phyloP scores from a whole-genome alignment of 768 basidiomycete genomes.

The Cyclocybe cylindracea region DNA sequence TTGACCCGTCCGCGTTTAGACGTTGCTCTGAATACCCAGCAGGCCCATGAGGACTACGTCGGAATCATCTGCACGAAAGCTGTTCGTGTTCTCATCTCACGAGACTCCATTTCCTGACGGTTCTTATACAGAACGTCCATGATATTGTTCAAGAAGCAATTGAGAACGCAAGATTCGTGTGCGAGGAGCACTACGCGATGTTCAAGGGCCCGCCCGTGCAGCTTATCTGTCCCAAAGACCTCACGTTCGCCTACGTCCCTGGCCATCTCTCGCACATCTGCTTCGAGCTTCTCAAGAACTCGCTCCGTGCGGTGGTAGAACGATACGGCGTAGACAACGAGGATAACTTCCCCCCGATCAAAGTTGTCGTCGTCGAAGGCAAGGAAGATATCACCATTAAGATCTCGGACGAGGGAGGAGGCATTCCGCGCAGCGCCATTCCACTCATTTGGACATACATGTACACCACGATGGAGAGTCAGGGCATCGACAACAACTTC shows the following conservation, averaged over 20 bases:
- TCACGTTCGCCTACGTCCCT: slow-evolving; percentile 93
- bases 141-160: slow-evolving; percentile 99
- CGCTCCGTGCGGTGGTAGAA: slow-evolving; percentile 94
- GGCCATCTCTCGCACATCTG: slow-evolving; percentile 96
- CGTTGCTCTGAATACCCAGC: slow-evolving; percentile 90
- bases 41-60: slow-evolving; percentile 89
- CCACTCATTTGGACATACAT: slow-evolving; percentile 99
- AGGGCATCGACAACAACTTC: slow-evolving; percentile 76
- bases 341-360: slow-evolving; percentile 83
- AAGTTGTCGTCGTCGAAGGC: slow-evolving; percentile 95
- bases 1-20: slow-evolving; percentile 47
- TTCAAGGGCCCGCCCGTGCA: slow-evolving; percentile 96
- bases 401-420: slow-evolving; percentile 96
- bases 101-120: neutral
- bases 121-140: slow-evolving; percentile 71
- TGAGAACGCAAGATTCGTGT: slow-evolving; percentile 92
- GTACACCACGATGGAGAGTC: slow-evolving; percentile 85
- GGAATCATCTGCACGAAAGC: slow-evolving; percentile 97
- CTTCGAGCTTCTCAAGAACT: slow-evolving; percentile 98
- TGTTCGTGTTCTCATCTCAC: slow-evolving; percentile 42
- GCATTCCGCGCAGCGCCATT: slow-evolving; percentile 85
- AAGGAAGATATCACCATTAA: slow-evolving; percentile 99
- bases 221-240: slow-evolving; percentile 86
- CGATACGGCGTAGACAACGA: slow-evolving; percentile 83
- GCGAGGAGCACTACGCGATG: slow-evolving; percentile 95